Base-by-base conservation (phyloP, 208 protist species). In the Endotrypanum monterogeii region DNA sequence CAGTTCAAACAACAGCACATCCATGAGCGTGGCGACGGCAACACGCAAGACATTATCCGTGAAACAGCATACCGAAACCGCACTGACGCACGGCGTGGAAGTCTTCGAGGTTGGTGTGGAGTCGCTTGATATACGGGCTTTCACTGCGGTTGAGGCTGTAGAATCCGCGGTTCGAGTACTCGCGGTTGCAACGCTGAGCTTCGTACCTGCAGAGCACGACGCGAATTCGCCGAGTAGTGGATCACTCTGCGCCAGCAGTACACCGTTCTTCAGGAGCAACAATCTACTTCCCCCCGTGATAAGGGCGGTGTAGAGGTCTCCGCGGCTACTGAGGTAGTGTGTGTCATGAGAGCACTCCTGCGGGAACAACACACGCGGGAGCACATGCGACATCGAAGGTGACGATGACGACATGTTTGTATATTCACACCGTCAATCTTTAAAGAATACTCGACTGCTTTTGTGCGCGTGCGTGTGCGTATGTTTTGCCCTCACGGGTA, bases 221-320 rank as follows among this genome's bases (percentile, higher is more conserved):
- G 25, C 44, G 52, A 39, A 14, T 39, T 18, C 11, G 52, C 60
- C 61, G 12, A 83, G 81, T 25, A 79, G 61, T 1, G 79, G 69
- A 32, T 74, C 82, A 41, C 80, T 86, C 60, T 87, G 88, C 30
- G 83, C 84, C 1, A 89, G 60, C 32, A 70, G 78, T 11, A 68
- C 74, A 41, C 80, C 88, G 54, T 87, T 85, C 57, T 79, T 87
- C 37, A 96, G 73, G 44, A 96, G 66, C 48, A 96, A 54, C 7
- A 96, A 54, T 25, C 84, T 66, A 65, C 87, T 76, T 20, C 77
- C 88, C 5, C 81, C 76, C n/a, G 78, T 83, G 65, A 96, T 87
- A 46, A 92, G 83, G n/a, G 82, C 92, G 1, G 83, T 89, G 69
- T 83, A 80, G 4, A 96, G 70, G 69, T 89, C 83, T 3, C 89